phyloP scores from a whole-genome alignment of 352 stramenopile genomes.

The Pythium dissotocum region DNA sequence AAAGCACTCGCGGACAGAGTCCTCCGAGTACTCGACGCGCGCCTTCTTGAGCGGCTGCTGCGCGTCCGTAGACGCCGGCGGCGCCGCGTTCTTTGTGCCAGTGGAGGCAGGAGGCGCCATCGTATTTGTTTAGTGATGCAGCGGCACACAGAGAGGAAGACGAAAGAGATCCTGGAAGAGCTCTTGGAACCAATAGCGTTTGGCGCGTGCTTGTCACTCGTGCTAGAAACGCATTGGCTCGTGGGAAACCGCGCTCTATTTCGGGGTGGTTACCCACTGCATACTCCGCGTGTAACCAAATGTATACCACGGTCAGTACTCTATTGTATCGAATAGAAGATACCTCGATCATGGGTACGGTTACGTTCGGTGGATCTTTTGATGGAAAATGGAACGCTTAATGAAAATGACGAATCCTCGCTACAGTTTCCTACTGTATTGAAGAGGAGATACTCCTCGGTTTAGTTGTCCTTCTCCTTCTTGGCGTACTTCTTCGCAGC shows the following conservation, averaged over 20 bases:
- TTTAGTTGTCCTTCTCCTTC: conserved; percentile 44
- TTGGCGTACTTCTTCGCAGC: conserved; percentile 59
- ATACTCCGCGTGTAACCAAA: neutral
- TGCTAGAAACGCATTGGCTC: conserved; percentile 12
- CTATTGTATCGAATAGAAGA: neutral
- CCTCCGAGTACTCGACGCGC: conserved; percentile 19
- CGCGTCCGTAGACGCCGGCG: neutral
- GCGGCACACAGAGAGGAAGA: neutral
- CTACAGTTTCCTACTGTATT: too few species aligned
- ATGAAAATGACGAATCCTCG: too few species aligned
- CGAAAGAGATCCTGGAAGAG: neutral
- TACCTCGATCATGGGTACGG: neutral
- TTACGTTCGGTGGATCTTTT: too few species aligned
- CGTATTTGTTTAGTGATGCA: neutral
- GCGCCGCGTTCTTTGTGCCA: conserved; percentile 14
- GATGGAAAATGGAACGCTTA: too few species aligned
- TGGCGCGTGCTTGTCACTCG: conserved; percentile 22
- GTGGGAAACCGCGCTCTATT: conserved; percentile 12
- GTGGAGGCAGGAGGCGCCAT: neutral
- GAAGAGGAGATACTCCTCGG: too few species aligned
- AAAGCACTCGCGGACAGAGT: conserved; percentile 21
- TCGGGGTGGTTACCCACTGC: neutral
- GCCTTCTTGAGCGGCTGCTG: conserved; percentile 27
- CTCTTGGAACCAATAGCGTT: conserved; percentile 3
- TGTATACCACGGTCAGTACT: neutral